Evolutionary conservation across 176 grass and related monocot genomes (phyloP).

Genomic region (Bolboschoenus planiculmis): DNA sequence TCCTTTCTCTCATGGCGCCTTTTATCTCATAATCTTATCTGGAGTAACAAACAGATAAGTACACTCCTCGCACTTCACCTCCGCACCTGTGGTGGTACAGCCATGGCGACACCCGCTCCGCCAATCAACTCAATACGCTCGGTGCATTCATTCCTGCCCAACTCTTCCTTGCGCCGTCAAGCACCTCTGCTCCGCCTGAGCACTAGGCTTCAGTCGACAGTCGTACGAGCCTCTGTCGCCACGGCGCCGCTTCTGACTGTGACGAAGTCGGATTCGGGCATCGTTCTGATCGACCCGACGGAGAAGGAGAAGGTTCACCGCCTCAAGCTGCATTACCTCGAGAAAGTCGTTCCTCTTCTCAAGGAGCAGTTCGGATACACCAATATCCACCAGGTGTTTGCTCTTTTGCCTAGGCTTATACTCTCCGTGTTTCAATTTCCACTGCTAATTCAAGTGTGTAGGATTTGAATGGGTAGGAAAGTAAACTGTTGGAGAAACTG

Average conservation of each 20-base stretch:
- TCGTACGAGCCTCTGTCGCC: conserved; percentile 35
- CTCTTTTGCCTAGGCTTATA: not conserved
- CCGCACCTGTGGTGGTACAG: not conserved
- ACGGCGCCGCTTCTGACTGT: conserved; percentile 33
- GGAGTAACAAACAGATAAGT: not conserved
- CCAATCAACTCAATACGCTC: conserved; percentile 30
- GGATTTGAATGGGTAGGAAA: not conserved
- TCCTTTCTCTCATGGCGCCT: not conserved
- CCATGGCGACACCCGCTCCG: conserved; percentile 53
- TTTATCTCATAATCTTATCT: conserved; percentile 30
- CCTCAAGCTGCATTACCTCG: conserved; percentile 51
- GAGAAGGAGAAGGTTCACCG: conserved; percentile 64
- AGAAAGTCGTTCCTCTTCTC: conserved; percentile 80
- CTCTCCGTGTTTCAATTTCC: not conserved
- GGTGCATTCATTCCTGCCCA: conserved; percentile 13
- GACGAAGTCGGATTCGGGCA: conserved; percentile 35
- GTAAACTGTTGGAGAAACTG: not conserved
- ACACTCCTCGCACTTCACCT: not conserved
- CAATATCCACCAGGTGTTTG: conserved; percentile 81
- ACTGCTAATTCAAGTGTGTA: not conserved
- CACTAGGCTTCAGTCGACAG: conserved; percentile 3
- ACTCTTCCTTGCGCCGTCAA: conserved; percentile 11
- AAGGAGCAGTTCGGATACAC: conserved; percentile 71
- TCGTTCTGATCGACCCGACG: conserved; percentile 60
- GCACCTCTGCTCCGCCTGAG: not conserved